Percentiles rank a stretch among this genome's conserved stretches.
These are phyloP conservation scores for Mucor mucedo DNA, from an alignment of 371 early-diverging fungal genomes.

Conservation along the genomic window DNA sequence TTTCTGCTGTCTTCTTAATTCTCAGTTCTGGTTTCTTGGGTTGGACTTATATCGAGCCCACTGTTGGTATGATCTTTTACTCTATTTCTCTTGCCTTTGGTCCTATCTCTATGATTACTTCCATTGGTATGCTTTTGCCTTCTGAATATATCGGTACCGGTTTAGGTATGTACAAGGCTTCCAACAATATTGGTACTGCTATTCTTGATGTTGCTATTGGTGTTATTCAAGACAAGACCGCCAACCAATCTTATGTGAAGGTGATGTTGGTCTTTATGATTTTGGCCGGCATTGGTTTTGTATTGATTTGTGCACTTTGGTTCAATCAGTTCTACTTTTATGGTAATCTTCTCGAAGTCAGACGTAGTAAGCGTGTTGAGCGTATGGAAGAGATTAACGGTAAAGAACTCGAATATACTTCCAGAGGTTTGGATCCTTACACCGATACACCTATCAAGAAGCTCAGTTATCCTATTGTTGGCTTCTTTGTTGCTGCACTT, in stretches of 20 bases:
- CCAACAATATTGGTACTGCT: constrained; percentile 54
- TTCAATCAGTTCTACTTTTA: constrained; percentile 36
- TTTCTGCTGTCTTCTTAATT: constrained; percentile 50
- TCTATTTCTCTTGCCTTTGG: constrained; percentile 55
- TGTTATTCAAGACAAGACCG: constrained; percentile 55
- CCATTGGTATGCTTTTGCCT: constrained; percentile 56
- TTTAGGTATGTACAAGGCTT: constrained; percentile 56
- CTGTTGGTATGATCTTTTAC: constrained; percentile 58
- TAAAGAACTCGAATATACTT: constrained; percentile 37
- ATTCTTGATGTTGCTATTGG: constrained; percentile 58
- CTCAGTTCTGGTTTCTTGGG: constrained; percentile 51
- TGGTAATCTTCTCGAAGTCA: constrained; percentile 39
- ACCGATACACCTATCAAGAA: constrained; percentile 19
- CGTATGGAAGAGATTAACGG: constrained; percentile 53
- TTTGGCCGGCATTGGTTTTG: constrained; percentile 41
- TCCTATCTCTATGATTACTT: constrained; percentile 58
- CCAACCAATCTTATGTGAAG: constrained; percentile 36
- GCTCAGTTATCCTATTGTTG: constrained; percentile 35
- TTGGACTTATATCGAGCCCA: constrained; percentile 45
- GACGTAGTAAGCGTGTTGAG: constrained; percentile 34
- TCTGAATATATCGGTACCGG: constrained; percentile 61
- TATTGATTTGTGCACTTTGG: constrained; percentile 36
- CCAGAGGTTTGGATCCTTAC: constrained; percentile 45
- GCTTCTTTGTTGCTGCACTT: constrained; percentile 29
- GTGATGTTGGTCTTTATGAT: constrained; percentile 49